phyloP scores from a whole-genome alignment of 305 asterid species.

The Fraxinus albicans region DNA sequence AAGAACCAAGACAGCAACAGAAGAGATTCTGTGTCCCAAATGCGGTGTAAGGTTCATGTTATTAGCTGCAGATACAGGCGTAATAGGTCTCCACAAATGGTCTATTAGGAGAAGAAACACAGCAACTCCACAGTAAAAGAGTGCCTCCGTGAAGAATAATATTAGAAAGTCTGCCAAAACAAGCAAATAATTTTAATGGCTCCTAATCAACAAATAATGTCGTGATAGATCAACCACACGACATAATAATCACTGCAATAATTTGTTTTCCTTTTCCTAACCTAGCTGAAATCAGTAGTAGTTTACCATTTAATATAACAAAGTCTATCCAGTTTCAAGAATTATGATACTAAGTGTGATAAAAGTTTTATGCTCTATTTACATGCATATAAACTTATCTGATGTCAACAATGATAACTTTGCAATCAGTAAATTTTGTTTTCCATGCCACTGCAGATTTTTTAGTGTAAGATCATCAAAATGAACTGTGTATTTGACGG shows the following conservation, averaged over 20 bases:
- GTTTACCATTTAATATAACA: neutral
- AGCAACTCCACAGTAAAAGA: constrained; percentile 90
- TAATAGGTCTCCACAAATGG: constrained; percentile 52
- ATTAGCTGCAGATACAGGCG: constrained; percentile 38
- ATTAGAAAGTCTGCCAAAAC: constrained; percentile 80
- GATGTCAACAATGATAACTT: neutral
- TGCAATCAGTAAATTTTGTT: neutral
- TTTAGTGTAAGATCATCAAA: neutral
- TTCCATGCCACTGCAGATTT: neutral
- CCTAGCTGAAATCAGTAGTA: neutral
- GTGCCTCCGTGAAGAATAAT: constrained; percentile 91
- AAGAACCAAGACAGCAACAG: constrained; percentile 74
- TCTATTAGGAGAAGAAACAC: constrained; percentile 70
- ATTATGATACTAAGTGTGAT: neutral
- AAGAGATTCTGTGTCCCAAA: constrained; percentile 64
- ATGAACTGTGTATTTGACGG: neutral
- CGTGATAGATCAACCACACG: neutral
- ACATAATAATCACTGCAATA: neutral
- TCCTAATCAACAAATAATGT: neutral
- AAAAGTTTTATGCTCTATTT: neutral
- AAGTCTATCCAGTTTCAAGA: neutral
- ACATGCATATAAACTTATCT: neutral
- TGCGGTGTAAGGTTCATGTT: constrained; percentile 38
- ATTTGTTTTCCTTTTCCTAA: neutral
- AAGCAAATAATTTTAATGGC: neutral